Conservation (phyloP, 495 filamentous ascomycete species). For the Penicillium lagena region DNA sequence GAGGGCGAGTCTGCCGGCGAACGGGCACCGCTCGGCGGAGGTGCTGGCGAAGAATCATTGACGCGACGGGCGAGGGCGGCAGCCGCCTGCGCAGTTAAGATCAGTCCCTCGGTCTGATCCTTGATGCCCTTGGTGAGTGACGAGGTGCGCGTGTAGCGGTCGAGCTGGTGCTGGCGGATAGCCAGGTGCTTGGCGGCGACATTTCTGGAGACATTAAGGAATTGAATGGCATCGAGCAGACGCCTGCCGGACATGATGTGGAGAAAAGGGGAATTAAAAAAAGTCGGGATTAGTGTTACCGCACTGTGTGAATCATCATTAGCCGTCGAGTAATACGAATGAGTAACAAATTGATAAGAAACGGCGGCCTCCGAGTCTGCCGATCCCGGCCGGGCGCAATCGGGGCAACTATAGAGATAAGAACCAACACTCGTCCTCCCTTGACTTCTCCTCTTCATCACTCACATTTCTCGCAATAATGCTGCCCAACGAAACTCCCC, state of each 20-base stretch:
- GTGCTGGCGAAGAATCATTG: slow-evolving; percentile 34
- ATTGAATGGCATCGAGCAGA: slow-evolving; percentile 71
- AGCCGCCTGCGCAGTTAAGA: slow-evolving; percentile 58
- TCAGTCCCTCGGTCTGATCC: slow-evolving; percentile 55
- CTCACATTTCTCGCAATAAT: slow-evolving; percentile 8
- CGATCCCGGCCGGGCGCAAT: slow-evolving; percentile 1
- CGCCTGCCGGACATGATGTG: slow-evolving; percentile 59
- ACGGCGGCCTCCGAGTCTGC: slow-evolving; percentile 14
- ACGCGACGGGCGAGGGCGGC: slow-evolving; percentile 51
- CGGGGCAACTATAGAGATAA: not conserved
- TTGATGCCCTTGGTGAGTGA: slow-evolving; percentile 64
- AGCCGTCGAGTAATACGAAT: slow-evolving; percentile 9
- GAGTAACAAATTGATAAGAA: slow-evolving; percentile 13
- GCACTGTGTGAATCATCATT: slow-evolving; percentile 5
- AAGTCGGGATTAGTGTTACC: not conserved
- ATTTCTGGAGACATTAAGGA: slow-evolving; percentile 69
- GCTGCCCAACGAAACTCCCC: not conserved
- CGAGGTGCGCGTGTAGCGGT: slow-evolving; percentile 71
- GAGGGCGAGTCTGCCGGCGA: slow-evolving; percentile 7
- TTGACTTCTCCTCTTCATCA: slow-evolving; percentile 1
- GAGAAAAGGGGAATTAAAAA: not conserved
- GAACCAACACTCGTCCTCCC: not conserved
- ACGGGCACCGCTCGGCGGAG: slow-evolving; percentile 11
- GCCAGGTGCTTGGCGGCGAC: slow-evolving; percentile 75
- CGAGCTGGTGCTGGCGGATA: slow-evolving; percentile 69